Evolutionary conservation across 2,329 filamentous ascomycete species (phyloP), one percentile per base, ranked within the genome.

Genomic region (Hymenoscyphus repandus): DNA sequence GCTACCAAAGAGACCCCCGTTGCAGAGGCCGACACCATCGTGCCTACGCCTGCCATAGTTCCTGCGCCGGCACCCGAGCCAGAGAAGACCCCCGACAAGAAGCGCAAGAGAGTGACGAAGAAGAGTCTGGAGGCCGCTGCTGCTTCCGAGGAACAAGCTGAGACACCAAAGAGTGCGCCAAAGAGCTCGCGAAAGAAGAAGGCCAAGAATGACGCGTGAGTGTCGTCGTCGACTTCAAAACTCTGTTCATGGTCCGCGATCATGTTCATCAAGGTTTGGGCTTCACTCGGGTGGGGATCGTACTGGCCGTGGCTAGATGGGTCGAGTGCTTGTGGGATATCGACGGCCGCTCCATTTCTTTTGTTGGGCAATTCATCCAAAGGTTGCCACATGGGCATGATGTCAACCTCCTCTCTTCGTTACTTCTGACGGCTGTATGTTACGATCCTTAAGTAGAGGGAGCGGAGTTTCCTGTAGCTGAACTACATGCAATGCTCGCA

Each of bases 81-180:
- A 15, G 60, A 64, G 46, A 58, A 58, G 37, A 81, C 76, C 66
- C 79, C 80, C 30, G 80, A 80, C 57, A 80, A 81, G 74, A 85
- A 84, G 78, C 74, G 80, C 59, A 77, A 82, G 69, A 71, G 80
- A 52, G 70, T 72, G 9, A 79, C 77, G 4, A 83, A 83, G 73
- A 75, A 59, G 45, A 47, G 36, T 15, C 57, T 56, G 13, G 48
- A 62, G 43, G 42, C 48, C 7, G 49, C 51, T 22, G 48, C 61
- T 41, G 42, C 48, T 10, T 45, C 51, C 18, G 78, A 81, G 64
- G 79, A 83, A 65, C 50, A 54, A n/a, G 47, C 54, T 15, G 61
- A 64, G 50, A 59, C 61, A 10, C 60, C 59, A 1, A 63, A 62
- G 55, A 56, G 54, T n/a, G 51, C 57, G 5, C 48, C 60, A 15